Evolutionary conservation across 2,329 filamentous ascomycete genomes (phyloP), one percentile per base, ranked within the genome.

Genomic region (Fusarium udum): DNA sequence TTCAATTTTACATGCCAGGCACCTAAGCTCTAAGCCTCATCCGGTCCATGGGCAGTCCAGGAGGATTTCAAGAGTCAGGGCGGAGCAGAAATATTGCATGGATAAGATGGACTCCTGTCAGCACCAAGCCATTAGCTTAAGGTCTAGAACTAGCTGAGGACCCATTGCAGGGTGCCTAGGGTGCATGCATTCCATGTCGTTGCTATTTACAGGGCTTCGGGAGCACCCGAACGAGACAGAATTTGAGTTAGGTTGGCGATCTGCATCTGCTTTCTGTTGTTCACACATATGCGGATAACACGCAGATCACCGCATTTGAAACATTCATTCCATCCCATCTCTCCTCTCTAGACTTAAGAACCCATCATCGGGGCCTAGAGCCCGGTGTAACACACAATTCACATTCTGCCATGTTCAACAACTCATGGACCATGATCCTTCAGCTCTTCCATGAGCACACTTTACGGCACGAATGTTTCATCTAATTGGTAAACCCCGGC

Each of bases 111-210:
- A 52, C 53, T 71, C 34, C 58, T 45, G 69, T 65, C 66, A 69
- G 69, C 65, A 64, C 65, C 58, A 69, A 57, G 45, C 32, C 64
- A 58, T 61, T 66, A 55, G 49, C 22, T 39, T 37, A 32, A 24
- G 56, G 69, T 63, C 72, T 72, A 62, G 59, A 74, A 62, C 68
- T 57, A 72, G 64, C 61, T 69, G 56, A 65, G 43, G 58, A 37
- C 39, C 34, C 52, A 43, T 43, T 34, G 16, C 28, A 52, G 22
- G 46, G 48, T 18, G 34, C 48, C 42, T 18, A 52, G 22, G 46
- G 48, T 18, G 34, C 48, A 46, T 18, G 34, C 48, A 46, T 52
- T 45, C 34, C 40, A 46, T 52, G n/a, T 24, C 37, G 31, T 63
- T 63, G 39, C 46, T 53, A 53, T 39, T 49, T 43, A 57, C 56